phyloP scores from a whole-genome alignment of 495 filamentous ascomycete genomes.

The Pseudotulostoma volvatum region DNA sequence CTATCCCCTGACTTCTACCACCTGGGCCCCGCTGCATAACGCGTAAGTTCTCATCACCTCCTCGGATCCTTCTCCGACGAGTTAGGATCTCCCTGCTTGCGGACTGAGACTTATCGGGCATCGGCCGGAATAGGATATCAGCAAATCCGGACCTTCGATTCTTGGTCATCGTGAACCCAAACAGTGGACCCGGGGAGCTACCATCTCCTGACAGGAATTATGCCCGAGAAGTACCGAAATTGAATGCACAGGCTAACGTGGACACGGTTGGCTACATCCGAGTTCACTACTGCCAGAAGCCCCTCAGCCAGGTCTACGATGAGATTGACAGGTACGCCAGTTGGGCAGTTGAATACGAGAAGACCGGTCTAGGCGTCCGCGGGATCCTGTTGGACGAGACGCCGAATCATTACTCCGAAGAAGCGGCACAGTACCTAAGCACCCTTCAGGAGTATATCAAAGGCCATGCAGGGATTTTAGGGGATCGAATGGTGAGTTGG shows the following conservation, averaged over 20 bases:
- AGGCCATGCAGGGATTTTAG: not conserved
- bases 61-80: not conserved
- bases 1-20: conserved; percentile 26
- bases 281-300: too few species aligned
- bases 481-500: too few species aligned
- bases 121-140: too few species aligned
- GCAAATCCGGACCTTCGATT: conserved; percentile 20
- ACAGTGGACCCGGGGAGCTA: conserved; percentile 31
- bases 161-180: conserved; percentile 31
- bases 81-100: not conserved
- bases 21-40: conserved; percentile 27
- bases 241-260: conserved; percentile 28
- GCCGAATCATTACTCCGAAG: conserved; percentile 2
- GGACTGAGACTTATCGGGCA: conserved; percentile 3
- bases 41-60: too few species aligned
- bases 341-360: not conserved
- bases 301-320: too few species aligned
- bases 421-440: not conserved
- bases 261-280: conserved; percentile 35
- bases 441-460: not conserved
- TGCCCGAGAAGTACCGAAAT: too few species aligned
- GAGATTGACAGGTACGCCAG: not conserved
- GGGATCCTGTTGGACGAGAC: conserved; percentile 15
- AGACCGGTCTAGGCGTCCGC: not conserved
- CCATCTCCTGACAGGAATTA: too few species aligned